Percentiles rank a stretch among this genome's conserved stretches.
Evolutionary conservation across 495 filamentous ascomycete genomes (phyloP).

Genomic region (Emericellopsis terricola): DNA sequence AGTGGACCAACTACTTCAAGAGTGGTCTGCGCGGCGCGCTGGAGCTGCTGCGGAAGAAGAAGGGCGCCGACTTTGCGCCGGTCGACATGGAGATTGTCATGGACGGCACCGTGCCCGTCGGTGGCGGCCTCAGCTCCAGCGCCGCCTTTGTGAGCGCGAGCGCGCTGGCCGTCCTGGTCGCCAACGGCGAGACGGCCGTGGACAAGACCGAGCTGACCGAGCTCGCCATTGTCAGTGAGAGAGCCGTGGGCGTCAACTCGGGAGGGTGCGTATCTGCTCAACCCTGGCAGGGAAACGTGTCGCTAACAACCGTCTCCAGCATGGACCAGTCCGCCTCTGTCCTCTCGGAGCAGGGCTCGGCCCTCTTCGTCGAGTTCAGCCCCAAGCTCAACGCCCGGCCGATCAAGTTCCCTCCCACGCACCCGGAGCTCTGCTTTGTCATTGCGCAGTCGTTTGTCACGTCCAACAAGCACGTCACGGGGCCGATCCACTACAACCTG

Average conservation of each 20-base stretch:
- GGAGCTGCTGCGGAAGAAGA: slow-evolving; percentile 55
- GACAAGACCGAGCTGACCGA: slow-evolving; percentile 82
- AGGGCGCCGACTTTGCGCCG: slow-evolving; percentile 37
- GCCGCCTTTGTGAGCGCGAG: slow-evolving; percentile 88
- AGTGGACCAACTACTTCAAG: slow-evolving; percentile 99
- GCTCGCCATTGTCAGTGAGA: slow-evolving; percentile 82
- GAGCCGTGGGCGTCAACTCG: slow-evolving; percentile 89
- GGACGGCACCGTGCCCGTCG: slow-evolving; percentile 80
- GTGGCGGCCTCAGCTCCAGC: slow-evolving; percentile 82
- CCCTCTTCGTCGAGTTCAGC: slow-evolving; percentile 79
- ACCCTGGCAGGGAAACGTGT: neutral
- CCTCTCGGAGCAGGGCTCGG: slow-evolving; percentile 67
- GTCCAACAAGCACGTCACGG: slow-evolving; percentile 86
- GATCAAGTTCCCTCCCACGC: slow-evolving; percentile 67
- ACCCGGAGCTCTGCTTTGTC: slow-evolving; percentile 74
- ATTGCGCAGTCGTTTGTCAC: slow-evolving; percentile 89
- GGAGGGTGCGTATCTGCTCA: slow-evolving; percentile 46
- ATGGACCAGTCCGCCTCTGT: slow-evolving; percentile 99
- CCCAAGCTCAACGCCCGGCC: slow-evolving; percentile 59
- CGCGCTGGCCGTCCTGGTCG: slow-evolving; percentile 72
- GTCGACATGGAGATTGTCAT: slow-evolving; percentile 75
- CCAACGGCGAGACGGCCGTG: slow-evolving; percentile 62
- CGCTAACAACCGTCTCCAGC: slow-evolving; percentile 15
- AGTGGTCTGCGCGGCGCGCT: slow-evolving; percentile 70
- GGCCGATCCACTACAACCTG: slow-evolving; percentile 86